phyloP scores from a whole-genome alignment of 2,329 filamentous ascomycete genomes.

The Corniculantispora saksenae region DNA sequence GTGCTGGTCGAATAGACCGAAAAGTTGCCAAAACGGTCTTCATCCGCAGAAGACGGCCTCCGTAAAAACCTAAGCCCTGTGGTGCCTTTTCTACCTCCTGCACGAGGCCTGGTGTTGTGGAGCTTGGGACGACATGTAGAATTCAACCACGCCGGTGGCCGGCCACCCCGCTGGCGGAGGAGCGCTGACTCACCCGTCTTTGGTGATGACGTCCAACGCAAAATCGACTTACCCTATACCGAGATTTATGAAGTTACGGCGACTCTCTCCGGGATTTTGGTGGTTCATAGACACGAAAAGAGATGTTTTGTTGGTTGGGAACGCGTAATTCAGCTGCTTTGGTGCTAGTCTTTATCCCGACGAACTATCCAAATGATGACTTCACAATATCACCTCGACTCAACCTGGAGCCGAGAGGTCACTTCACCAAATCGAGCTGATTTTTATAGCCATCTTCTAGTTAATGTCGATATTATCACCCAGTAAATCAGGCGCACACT shows the following conservation, averaged over 20 bases:
- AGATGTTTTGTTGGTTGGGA: too few relatives aligned
- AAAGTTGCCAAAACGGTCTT: slow-evolving; percentile 18
- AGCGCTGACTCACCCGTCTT: slow-evolving; percentile 7
- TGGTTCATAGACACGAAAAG: too few relatives aligned
- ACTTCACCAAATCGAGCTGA: too few relatives aligned
- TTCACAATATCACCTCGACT: too few relatives aligned
- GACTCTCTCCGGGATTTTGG: too few relatives aligned
- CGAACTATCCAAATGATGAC: too few relatives aligned
- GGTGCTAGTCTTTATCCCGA: too few relatives aligned
- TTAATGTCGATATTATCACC: background rate
- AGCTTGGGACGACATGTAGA: slow-evolving; percentile 18
- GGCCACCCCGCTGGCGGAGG: background rate
- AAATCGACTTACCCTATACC: background rate
- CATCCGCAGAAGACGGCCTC: slow-evolving; percentile 19
- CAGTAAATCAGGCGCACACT: background rate
- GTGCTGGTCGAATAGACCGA: slow-evolving; percentile 20
- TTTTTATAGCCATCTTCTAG: too few relatives aligned
- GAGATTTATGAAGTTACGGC: background rate
- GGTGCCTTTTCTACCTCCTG: slow-evolving; percentile 16
- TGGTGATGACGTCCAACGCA: background rate
- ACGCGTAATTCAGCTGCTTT: too few relatives aligned
- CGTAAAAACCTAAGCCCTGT: slow-evolving; percentile 18
- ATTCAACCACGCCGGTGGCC: background rate
- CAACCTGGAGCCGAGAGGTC: too few relatives aligned
- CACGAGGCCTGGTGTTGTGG: slow-evolving; percentile 19